phyloP scores from a whole-genome alignment of 1,139 yeast genomes.

The Groenewaldozyma sp. region DNA sequence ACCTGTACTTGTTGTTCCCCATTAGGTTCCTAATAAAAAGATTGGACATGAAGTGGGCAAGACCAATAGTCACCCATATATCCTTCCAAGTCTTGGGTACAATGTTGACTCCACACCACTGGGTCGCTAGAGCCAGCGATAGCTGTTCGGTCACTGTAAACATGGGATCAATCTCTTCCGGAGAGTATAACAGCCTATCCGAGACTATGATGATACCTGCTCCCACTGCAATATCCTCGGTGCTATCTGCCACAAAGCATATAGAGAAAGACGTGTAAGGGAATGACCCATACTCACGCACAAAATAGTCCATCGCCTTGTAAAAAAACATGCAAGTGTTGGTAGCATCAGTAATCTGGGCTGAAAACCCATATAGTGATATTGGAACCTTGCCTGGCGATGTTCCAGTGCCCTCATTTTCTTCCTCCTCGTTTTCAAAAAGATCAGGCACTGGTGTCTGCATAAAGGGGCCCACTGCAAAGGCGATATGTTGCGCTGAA shows the following conservation, averaged over 20 bases:
- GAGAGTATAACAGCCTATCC: conserved; percentile 61
- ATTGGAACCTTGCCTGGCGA: conserved; percentile 34
- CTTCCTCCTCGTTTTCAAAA: conserved; percentile 15
- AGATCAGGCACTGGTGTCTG: conserved; percentile 43
- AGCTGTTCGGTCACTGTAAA: conserved; percentile 59
- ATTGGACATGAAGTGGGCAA: conserved; percentile 73
- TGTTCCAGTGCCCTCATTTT: conserved; percentile 11
- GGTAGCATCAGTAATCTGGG: conserved; percentile 47
- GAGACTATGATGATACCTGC: conserved; percentile 71
- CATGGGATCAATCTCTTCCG: conserved; percentile 72
- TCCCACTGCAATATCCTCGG: conserved; percentile 43
- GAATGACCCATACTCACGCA: conserved; percentile 85
- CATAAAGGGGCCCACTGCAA: conserved; percentile 87
- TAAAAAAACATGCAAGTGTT: conserved; percentile 71
- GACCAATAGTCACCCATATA: conserved; percentile 87
- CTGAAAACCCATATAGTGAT: conserved; percentile 49
- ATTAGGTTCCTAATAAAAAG: conserved; percentile 60
- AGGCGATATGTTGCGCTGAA: conserved; percentile 92
- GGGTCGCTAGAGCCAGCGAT: conserved; percentile 66
- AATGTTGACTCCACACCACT: conserved; percentile 92
- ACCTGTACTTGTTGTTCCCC: conserved; percentile 79
- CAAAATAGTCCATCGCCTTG: conserved; percentile 72
- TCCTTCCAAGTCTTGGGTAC: conserved; percentile 75
- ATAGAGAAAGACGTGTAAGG: conserved; percentile 80
- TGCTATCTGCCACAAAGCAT: conserved; percentile 59